A percentile compares a stretch with the other conserved stretches of the same genome.
These are phyloP conservation scores for Fusarium oxysporum DNA, from an alignment of 2,329 filamentous ascomycete species.

Conservation along the genomic window DNA sequence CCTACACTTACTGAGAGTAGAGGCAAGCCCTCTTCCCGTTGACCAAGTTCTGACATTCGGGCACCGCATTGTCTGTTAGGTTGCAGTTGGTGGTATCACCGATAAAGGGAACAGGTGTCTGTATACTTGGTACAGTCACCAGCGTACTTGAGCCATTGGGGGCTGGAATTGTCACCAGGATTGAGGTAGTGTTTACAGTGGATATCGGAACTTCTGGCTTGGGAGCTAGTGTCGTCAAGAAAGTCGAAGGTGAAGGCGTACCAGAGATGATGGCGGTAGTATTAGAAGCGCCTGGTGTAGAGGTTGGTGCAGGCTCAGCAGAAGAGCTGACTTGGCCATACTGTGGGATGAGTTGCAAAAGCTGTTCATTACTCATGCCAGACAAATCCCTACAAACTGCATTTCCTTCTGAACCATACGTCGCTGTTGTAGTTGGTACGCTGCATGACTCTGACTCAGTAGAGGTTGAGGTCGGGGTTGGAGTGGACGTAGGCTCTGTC, in stretches of 20 bases:
- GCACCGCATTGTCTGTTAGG: background rate
- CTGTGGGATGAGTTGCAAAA: background rate
- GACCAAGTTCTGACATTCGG: background rate
- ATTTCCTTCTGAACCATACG: background rate
- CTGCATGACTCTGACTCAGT: background rate
- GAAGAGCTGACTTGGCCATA: background rate
- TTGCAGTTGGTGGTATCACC: background rate
- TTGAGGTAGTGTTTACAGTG: background rate
- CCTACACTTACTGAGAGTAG: background rate
- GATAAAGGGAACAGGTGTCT: background rate
- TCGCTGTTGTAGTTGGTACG: background rate
- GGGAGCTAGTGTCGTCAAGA: background rate
- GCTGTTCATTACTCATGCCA: background rate
- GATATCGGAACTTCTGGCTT: background rate
- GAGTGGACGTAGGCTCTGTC: background rate
- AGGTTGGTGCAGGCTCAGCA: background rate
- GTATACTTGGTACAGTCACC: background rate
- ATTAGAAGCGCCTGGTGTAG: background rate
- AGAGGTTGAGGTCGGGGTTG: background rate
- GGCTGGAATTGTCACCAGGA: background rate
- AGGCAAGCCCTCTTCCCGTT: background rate
- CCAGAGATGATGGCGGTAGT: background rate
- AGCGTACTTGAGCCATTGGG: background rate
- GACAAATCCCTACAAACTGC: background rate
- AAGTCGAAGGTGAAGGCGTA: background rate